Conservation (phyloP, 2,329 filamentous ascomycete genomes). For the Claviceps quebecensis region DNA sequence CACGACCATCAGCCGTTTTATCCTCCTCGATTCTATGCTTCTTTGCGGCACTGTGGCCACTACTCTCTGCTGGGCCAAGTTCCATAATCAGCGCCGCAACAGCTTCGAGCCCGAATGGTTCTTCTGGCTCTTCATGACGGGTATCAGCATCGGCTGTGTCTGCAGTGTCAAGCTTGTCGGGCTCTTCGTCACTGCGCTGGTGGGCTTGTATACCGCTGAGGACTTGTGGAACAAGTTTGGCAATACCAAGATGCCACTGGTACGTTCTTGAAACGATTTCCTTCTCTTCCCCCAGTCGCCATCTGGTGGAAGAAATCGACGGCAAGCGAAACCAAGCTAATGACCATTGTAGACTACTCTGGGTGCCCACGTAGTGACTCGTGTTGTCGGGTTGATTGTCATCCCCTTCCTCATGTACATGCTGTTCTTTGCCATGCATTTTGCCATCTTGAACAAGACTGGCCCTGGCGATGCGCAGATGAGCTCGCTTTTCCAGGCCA, state of each 20-base stretch:
- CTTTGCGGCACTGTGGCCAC: constrained; percentile 98
- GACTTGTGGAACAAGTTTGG: constrained; percentile 98
- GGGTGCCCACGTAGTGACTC: constrained; percentile 62
- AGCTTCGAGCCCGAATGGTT: constrained; percentile 91
- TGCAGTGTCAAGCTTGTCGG: constrained; percentile 98
- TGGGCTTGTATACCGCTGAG: constrained; percentile 89
- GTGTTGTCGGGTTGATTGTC: constrained; percentile 75
- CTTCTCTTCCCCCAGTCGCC: neutral
- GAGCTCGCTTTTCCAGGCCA: constrained; percentile 98
- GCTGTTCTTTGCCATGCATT: constrained; percentile 90
- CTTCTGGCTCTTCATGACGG: constrained; percentile 84
- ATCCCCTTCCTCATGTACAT: constrained; percentile 86
- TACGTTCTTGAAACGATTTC: constrained; percentile 23
- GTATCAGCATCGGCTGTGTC: constrained; percentile 91
- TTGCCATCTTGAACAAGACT: constrained; percentile 81
- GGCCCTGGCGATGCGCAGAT: constrained; percentile 98
- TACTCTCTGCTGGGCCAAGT: constrained; percentile 92
- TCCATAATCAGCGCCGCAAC: constrained; percentile 74
- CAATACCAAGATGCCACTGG: constrained; percentile 77
- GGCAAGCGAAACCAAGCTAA: neutral
- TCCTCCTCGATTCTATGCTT: constrained; percentile 96
- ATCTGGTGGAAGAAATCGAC: neutral
- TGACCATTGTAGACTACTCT: constrained; percentile 37
- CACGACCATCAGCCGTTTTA: constrained; percentile 96
- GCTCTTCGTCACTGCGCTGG: constrained; percentile 85